These are phyloP conservation scores for Kodamaea sp. DNA, from an alignment of 1,139 yeast genomes.

Conservation along the genomic window DNA sequence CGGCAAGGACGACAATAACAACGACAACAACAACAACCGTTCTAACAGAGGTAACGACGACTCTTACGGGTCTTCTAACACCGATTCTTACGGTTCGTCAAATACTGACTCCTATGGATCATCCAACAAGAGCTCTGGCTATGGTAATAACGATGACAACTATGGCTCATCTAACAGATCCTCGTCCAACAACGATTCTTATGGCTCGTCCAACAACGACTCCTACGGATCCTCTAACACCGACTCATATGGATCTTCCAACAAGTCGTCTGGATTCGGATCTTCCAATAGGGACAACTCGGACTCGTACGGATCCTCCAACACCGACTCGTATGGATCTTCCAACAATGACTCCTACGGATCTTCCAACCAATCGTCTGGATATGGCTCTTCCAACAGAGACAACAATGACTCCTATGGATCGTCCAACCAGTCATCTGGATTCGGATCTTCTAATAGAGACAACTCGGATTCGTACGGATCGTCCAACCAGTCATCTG, in stretches of 20 bases:
- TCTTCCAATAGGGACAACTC: slow-evolving; percentile 12
- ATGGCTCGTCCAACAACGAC: slow-evolving; percentile 16
- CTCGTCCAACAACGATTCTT: slow-evolving; percentile 12
- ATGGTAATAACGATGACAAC: slow-evolving; percentile 12
- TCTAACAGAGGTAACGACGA: slow-evolving; percentile 14
- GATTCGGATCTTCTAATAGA: slow-evolving; percentile 6
- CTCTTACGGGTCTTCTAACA: slow-evolving; percentile 15
- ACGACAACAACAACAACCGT: slow-evolving; percentile 11
- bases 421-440: slow-evolving; percentile 11
- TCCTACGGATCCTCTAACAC: slow-evolving; percentile 13
- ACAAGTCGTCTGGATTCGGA: slow-evolving; percentile 11
- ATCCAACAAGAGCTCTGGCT: slow-evolving; percentile 9
- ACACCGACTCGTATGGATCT: slow-evolving; percentile 10
- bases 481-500: slow-evolving; percentile 10
- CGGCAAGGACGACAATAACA: slow-evolving; percentile 20
- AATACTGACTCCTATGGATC: slow-evolving; percentile 15
- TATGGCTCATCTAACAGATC: slow-evolving; percentile 14
- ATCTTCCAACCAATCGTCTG: slow-evolving; percentile 13
- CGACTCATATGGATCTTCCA: slow-evolving; percentile 12
- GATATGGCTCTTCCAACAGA: slow-evolving; percentile 7
- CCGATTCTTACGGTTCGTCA: slow-evolving; percentile 5
- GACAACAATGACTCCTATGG: slow-evolving; percentile 9
- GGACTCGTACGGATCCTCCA: slow-evolving; percentile 15
- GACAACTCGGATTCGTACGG: slow-evolving; percentile 13
- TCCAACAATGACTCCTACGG: slow-evolving; percentile 11